These are phyloP conservation scores for Quaeritorhiza haematococci DNA, from an alignment of 371 early-diverging fungal genomes.

Conservation along the genomic window DNA sequence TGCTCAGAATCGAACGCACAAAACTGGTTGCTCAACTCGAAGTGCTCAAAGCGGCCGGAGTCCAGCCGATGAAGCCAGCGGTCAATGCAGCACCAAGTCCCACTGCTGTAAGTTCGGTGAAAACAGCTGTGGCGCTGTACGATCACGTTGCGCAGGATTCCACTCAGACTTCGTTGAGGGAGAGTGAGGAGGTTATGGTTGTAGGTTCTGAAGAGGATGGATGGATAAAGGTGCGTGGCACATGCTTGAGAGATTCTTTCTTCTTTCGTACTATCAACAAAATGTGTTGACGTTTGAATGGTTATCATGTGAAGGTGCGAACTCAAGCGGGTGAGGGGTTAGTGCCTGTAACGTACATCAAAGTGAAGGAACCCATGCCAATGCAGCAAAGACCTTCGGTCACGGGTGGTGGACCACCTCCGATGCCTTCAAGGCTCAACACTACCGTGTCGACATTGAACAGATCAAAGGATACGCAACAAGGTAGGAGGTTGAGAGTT, in stretches of 20 bases:
- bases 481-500: no score
- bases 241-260: no score
- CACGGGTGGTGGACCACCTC: no score
- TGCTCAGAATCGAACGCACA: conserved; percentile 20
- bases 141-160: conserved; percentile 72
- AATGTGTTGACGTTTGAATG: no score
- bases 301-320: conserved; percentile 6
- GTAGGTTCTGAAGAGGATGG: conserved; percentile 75
- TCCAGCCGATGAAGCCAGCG: conserved; percentile 23
- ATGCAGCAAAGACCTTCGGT: no score
- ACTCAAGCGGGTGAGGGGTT: conserved; percentile 49
- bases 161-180: conserved; percentile 72
- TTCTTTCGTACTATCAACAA: no score
- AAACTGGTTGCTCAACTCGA: conserved; percentile 20
- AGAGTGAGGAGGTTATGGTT: conserved; percentile 63
- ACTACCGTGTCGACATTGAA: no score
- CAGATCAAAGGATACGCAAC: no score
- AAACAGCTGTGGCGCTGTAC: conserved; percentile 61
- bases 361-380: conserved; percentile 31
- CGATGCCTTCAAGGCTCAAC: no score
- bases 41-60: conserved; percentile 20
- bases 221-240: conserved; percentile 63
- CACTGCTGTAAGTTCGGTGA: background rate
- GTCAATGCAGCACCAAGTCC: background rate
- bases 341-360: conserved; percentile 67